Percentiles rank a stretch among this genome's conserved stretches.
phyloP scores from a whole-genome alignment of 441 rosid genomes.

The Pelargonium cotyledonis region DNA sequence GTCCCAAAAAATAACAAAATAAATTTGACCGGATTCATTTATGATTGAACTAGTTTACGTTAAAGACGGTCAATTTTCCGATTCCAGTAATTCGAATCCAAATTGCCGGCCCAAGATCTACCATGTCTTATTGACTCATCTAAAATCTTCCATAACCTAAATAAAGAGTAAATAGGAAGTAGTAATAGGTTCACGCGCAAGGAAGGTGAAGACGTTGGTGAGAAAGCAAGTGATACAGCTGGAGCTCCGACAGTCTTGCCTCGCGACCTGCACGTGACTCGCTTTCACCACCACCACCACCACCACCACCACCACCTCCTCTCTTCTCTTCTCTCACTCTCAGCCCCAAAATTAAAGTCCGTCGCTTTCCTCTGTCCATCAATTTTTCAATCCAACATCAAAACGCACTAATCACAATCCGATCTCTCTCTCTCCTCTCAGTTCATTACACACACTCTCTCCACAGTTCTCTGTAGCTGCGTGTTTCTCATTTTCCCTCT shows the following conservation, averaged over 20 bases:
- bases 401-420: conserved; percentile 16
- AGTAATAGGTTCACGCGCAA: conserved; percentile 28
- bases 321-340: conserved; percentile 18
- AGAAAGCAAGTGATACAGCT: not conserved
- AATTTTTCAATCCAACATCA: not conserved
- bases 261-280: conserved; percentile 56
- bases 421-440: conserved; percentile 22
- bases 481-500: conserved; percentile 16
- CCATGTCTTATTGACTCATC: too few species aligned
- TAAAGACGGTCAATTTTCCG: too few species aligned
- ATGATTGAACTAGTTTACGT: too few species aligned
- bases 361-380: conserved; percentile 23
- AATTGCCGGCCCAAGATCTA: too few species aligned
- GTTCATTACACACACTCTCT: not conserved
- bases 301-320: too few species aligned
- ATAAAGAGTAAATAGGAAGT: not conserved
- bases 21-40: too few species aligned
- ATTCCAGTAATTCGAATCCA: too few species aligned
- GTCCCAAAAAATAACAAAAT: too few species aligned
- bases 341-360: conserved; percentile 10
- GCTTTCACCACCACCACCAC: conserved; percentile 19
- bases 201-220: conserved; percentile 41
- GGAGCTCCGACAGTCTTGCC: conserved; percentile 7
- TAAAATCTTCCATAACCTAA: not conserved
- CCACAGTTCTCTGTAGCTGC: conserved; percentile 13